Evolutionary conservation across 208 protist genomes (phyloP), one percentile per base, ranked within the genome.

Genomic region (Acanthamoeba culbertsoni): DNA sequence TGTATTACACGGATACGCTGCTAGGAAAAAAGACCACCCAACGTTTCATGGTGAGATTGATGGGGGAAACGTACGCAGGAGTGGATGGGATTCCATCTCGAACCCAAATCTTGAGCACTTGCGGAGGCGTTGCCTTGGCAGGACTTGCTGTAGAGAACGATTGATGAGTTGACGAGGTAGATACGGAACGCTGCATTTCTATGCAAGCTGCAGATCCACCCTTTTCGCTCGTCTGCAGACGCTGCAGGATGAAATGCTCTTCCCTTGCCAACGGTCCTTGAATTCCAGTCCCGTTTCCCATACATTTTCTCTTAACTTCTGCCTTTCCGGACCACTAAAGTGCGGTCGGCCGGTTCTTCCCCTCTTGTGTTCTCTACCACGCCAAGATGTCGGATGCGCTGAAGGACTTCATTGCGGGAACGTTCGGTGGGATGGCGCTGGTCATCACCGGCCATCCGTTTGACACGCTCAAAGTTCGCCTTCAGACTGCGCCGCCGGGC

Each of bases 381-480:
- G 48, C 59, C 23, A 28, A 48, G 68, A 89, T 89, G 79, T 89
- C 79, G 0, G 79, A 92, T 33, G 59, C 37, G 40, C 23, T 48
- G 0, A 92, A 92, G 42, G 86, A 93, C 28, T 82, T 93, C 43
- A 82, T 93, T 20, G 59, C 89, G n/a, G 89, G 89, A 40, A 84
- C 89, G 18, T 77, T 93, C 18, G 89, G 89, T n/a, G 89, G 89
- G 0, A 84, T 63, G 46, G 59, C 89, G 18, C 42, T 93, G 46
- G 89, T 93, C 31, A 48, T 93, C 31, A 75, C 59, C n/a, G 86
- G 86, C 35, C 86, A 92, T 40, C 86, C 86, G 18, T 92, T 92
- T 18, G 86, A 92, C 18, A 92, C 86, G 6, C 57, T 92, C 55
- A 92, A 92, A 43, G 95, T 96, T 33, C 75, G 92, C 33, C 55